phyloP scores from a whole-genome alignment of 768 basidiomycete genomes.

The Crassisporium funariophilum region DNA sequence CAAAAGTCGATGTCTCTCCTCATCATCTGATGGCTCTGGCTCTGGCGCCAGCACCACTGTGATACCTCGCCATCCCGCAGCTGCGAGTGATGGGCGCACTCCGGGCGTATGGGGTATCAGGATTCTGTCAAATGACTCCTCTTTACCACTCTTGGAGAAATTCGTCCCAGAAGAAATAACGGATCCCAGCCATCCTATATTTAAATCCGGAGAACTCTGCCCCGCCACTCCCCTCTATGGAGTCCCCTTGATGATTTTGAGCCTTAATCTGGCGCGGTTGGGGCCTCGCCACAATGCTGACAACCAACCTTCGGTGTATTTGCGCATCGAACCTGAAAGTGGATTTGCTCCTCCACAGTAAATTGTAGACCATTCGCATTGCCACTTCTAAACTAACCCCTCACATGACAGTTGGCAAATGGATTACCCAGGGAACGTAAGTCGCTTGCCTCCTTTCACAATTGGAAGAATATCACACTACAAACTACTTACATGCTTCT shows the following conservation, averaged over 20 bases:
- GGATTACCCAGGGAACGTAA: constrained; percentile 9
- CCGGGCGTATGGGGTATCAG: constrained; percentile 1
- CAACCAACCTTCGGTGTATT: constrained; percentile 18
- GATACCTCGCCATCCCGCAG: background rate
- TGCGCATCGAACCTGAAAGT: constrained; percentile 10
- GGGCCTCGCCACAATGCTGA: constrained; percentile 5
- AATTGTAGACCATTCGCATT: background rate
- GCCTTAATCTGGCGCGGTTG: too few species aligned
- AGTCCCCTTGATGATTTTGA: constrained; percentile 14
- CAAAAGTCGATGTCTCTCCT: constrained; percentile 4
- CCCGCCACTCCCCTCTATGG: constrained; percentile 16
- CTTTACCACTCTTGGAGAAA: background rate
- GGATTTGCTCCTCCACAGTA: constrained; percentile 16
- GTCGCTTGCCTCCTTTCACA: background rate
- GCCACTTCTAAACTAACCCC: background rate
- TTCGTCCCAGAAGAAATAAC: constrained; percentile 7
- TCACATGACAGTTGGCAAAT: constrained; percentile 14
- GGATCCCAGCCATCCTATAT: constrained; percentile 11
- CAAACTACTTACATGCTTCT: too few species aligned
- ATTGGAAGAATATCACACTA: background rate
- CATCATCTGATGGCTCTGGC: background rate
- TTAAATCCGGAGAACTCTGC: constrained; percentile 17
- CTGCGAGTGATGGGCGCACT: background rate
- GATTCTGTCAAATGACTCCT: background rate
- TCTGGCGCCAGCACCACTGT: background rate